Percentiles rank a stretch among this genome's conserved stretches.
These are phyloP conservation scores for Hypsizygus marmoreus DNA, from an alignment of 768 basidiomycete species.

Conservation along the genomic window DNA sequence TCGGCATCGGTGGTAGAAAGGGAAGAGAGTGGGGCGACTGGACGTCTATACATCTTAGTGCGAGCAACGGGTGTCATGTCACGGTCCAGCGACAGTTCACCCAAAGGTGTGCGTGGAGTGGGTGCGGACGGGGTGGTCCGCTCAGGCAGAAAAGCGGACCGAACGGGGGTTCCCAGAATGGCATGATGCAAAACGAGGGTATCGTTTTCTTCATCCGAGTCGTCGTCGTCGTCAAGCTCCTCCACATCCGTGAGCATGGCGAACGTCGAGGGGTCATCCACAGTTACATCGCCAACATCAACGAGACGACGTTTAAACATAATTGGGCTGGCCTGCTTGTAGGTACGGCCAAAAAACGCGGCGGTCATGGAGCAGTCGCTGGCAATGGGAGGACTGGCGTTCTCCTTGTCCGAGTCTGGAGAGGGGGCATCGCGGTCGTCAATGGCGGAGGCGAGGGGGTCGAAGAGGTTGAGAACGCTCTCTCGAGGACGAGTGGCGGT, in stretches of 20 bases:
- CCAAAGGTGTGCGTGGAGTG: slow-evolving; percentile 38
- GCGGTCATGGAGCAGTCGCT: slow-evolving; percentile 20
- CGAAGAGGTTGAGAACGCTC: slow-evolving; percentile 53
- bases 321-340: slow-evolving; percentile 26
- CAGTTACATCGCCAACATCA: slow-evolving; percentile 52
- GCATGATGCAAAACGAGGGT: slow-evolving; percentile 37
- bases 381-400: slow-evolving; percentile 25
- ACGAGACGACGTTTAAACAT: slow-evolving; percentile 43
- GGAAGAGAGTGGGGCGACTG: slow-evolving; percentile 19
- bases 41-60: slow-evolving; percentile 30
- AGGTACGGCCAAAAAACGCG: slow-evolving; percentile 38
- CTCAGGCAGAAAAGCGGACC: slow-evolving; percentile 6
- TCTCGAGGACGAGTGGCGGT: slow-evolving; percentile 40
- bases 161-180: slow-evolving; percentile 30
- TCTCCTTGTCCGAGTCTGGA: slow-evolving; percentile 51
- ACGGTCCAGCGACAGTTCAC: slow-evolving; percentile 33
- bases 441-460: slow-evolving; percentile 40
- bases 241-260: slow-evolving; percentile 36
- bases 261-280: slow-evolving; percentile 35
- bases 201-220: slow-evolving; percentile 41
- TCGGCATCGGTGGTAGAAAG: slow-evolving; percentile 17
- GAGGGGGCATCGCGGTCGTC: slow-evolving; percentile 25
- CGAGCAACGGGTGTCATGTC: slow-evolving; percentile 38
- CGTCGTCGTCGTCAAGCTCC: slow-evolving; percentile 35
- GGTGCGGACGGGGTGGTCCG: slow-evolving; percentile 21